These are phyloP conservation scores for Tylopilus vinaceipallidus DNA, from an alignment of 768 basidiomycete species.

Conservation along the genomic window DNA sequence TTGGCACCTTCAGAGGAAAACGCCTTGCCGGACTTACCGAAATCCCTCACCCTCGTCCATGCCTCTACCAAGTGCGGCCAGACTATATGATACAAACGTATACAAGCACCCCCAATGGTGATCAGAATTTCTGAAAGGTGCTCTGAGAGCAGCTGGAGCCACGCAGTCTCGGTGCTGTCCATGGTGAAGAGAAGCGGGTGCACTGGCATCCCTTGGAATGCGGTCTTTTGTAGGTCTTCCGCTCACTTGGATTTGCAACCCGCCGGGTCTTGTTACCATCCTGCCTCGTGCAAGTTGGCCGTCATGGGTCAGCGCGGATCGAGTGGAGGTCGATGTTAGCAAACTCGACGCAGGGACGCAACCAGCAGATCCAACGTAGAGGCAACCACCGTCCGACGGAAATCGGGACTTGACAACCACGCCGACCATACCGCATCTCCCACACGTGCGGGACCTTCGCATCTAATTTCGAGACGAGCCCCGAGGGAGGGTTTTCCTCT, in stretches of 20 bases:
- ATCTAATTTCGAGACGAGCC: no score
- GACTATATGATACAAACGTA: neutral
- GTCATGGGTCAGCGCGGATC: neutral
- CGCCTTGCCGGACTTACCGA: neutral
- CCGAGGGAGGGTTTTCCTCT: no score
- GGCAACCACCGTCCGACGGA: no score
- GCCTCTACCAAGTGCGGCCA: neutral
- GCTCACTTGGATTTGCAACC: neutral
- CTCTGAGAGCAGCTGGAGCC: no score
- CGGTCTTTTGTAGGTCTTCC: constrained; percentile 5
- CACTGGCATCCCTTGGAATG: neutral
- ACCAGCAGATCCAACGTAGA: neutral
- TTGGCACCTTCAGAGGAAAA: neutral
- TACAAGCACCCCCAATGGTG: neutral
- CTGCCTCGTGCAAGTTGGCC: neutral
- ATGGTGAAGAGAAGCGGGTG: neutral
- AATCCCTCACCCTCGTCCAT: neutral
- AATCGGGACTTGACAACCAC: neutral
- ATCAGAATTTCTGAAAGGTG: neutral
- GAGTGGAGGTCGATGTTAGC: neutral
- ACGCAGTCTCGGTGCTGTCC: no score
- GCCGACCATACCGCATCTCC: no score
- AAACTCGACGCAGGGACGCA: neutral
- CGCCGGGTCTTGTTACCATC: neutral
- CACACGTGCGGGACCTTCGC: no score